Evolutionary conservation across 1,284 basidiomycete genomes (phyloP).

Genomic region (Puccinia horiana): DNA sequence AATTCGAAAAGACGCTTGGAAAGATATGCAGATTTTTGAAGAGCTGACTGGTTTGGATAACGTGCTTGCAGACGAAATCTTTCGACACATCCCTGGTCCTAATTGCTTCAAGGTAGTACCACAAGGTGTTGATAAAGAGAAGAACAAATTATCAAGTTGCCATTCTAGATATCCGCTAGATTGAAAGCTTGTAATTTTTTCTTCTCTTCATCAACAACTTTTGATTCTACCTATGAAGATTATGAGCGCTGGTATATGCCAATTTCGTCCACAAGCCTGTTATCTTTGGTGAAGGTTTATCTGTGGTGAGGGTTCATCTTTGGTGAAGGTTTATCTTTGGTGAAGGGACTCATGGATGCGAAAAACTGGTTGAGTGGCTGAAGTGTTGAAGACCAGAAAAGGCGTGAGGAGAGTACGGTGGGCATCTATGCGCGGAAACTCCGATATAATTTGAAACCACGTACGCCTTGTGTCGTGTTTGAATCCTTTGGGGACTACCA

Average conservation of each 20-base stretch:
- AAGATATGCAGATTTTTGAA: not conserved
- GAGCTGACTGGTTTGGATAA: not conserved
- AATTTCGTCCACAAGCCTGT: not conserved
- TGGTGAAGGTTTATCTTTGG: no score
- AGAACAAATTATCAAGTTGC: not conserved
- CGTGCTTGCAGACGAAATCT: not conserved
- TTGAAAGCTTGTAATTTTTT: not conserved
- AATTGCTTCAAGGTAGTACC: not conserved
- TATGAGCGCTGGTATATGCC: not conserved
- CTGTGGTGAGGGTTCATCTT: no score
- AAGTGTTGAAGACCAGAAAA: no score
- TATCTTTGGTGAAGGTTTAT: not conserved
- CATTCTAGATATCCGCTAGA: not conserved
- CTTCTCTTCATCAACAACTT: not conserved
- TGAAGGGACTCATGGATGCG: no score
- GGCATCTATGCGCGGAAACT: no score
- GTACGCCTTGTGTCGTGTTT: no score
- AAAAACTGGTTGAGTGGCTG: no score
- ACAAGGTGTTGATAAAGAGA: not conserved
- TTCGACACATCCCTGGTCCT: not conserved
- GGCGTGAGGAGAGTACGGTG: no score
- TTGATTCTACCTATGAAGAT: not conserved
- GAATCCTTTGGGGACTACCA: no score
- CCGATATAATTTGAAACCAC: no score
- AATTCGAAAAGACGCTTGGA: not conserved